phyloP scores from a whole-genome alignment of 345 rosid species.

The Populus euphratica region DNA sequence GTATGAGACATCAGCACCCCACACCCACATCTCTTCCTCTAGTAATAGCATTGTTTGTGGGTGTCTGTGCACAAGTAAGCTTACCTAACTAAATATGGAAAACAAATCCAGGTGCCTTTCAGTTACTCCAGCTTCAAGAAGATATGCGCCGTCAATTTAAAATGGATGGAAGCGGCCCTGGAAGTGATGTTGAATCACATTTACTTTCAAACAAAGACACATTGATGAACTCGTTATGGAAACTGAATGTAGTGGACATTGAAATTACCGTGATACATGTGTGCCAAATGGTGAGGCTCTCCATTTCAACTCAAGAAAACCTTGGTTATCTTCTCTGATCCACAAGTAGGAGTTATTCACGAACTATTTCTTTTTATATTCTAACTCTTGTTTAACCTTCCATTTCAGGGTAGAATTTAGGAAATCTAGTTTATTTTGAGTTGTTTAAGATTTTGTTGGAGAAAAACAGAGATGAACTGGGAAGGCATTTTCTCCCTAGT shows the following conservation, averaged over 20 bases:
- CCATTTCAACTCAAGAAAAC: not conserved
- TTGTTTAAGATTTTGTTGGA: not conserved
- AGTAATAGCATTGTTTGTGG: not conserved
- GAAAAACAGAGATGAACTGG: not conserved
- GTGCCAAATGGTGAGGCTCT: slow-evolving; percentile 70
- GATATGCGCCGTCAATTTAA: slow-evolving; percentile 57
- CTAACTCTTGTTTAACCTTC: not conserved
- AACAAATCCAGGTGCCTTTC: slow-evolving; percentile 65
- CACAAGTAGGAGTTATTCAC: not conserved
- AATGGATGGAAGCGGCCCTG: slow-evolving; percentile 52
- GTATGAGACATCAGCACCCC: slow-evolving; percentile 18
- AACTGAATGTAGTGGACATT: slow-evolving; percentile 83
- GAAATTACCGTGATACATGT: slow-evolving; percentile 77
- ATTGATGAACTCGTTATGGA: slow-evolving; percentile 76
- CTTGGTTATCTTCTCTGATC: not conserved
- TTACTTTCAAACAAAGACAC: slow-evolving; percentile 68
- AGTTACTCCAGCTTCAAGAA: slow-evolving; percentile 89
- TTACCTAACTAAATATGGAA: not conserved
- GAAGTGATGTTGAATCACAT: slow-evolving; percentile 68
- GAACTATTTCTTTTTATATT: not conserved
- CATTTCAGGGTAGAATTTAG: not conserved
- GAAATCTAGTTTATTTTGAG: not conserved
- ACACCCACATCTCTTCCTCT: not conserved
- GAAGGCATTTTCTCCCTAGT: not conserved
- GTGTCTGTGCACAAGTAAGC: too few species aligned